Conservation (phyloP, 202 grass and related monocot species). For the Brachypodium distachyon region DNA sequence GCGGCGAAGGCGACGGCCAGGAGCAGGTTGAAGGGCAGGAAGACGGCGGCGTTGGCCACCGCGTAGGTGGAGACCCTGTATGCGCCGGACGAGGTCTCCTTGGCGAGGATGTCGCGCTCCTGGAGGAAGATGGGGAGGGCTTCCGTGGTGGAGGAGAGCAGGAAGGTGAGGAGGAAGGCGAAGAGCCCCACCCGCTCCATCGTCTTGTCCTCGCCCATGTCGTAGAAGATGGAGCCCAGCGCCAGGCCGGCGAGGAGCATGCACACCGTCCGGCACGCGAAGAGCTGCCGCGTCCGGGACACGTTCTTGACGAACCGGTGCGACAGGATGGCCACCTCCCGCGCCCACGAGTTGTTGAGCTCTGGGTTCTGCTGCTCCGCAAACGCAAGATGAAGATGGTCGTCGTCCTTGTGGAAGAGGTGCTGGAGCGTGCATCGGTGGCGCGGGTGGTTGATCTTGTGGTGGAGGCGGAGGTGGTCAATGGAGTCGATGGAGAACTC, state of each 20-base stretch:
- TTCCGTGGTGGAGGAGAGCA: conserved; percentile 82
- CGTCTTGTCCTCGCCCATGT: conserved; percentile 58
- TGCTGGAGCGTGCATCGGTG: conserved; percentile 82
- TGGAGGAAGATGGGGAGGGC: conserved; percentile 85
- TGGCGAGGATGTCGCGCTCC: conserved; percentile 86
- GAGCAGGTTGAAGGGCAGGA: conserved; percentile 72
- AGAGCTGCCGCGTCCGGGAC: conserved; percentile 68
- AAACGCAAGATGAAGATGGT: too few relatives aligned
- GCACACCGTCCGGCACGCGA: conserved; percentile 69
- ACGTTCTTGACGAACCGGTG: conserved; percentile 81
- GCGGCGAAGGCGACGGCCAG: conserved; percentile 68
- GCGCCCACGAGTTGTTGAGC: conserved; percentile 42
- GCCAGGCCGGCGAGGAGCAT: conserved; percentile 72
- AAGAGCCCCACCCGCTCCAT: conserved; percentile 74
- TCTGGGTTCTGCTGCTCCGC: too few relatives aligned
- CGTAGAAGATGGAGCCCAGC: conserved; percentile 85
- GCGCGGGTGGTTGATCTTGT: conserved; percentile 1
- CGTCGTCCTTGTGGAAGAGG: conserved; percentile 64
- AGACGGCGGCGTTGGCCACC: conserved; percentile 62
- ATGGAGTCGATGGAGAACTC: conserved; percentile 87
- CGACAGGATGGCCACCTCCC: conserved; percentile 61
- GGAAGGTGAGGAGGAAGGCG: conserved; percentile 86
- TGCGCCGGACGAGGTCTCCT: conserved; percentile 66
- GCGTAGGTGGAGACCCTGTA: conserved; percentile 80
- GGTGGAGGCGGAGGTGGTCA: conserved; percentile 34